A percentile compares a stretch with the other conserved stretches of the same genome.
Conservation (phyloP, 192 early-diverging fungal genomes). For the Borealophlyctis nickersoniae region DNA sequence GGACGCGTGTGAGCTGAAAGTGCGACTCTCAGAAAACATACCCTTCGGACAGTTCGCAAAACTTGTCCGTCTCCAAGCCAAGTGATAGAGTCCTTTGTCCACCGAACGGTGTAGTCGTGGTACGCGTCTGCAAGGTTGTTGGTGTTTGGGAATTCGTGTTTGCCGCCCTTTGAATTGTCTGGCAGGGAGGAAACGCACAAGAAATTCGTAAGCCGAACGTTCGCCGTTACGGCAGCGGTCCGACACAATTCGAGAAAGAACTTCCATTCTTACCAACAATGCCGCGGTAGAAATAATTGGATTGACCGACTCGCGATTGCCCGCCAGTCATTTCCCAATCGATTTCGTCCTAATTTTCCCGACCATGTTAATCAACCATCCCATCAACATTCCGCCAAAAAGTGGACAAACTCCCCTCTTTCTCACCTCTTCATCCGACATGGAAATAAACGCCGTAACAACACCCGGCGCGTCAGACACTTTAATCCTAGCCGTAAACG, state of each 20-base stretch:
- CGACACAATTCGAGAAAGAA: too few relatives aligned
- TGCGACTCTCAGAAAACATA: not conserved
- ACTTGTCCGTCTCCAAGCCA: conserved; percentile 25
- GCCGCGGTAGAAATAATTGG: conserved; percentile 38
- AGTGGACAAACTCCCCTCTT: too few relatives aligned
- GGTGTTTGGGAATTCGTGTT: conserved; percentile 3
- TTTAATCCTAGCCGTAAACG: conserved; percentile 15
- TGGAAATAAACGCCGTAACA: conserved; percentile 38
- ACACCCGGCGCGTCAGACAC: conserved; percentile 5
- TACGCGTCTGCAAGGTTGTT: not conserved
- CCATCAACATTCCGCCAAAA: not conserved
- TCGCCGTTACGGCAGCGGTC: too few relatives aligned
- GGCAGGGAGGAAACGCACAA: not conserved
- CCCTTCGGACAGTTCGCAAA: not conserved
- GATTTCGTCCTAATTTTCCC: conserved; percentile 37
- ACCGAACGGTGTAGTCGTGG: conserved; percentile 32
- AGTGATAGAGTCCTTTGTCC: conserved; percentile 29
- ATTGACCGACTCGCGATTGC: conserved; percentile 7
- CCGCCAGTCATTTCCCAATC: conserved; percentile 40
- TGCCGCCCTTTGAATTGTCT: conserved; percentile 13
- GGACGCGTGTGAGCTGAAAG: not conserved
- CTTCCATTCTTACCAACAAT: conserved; percentile 5
- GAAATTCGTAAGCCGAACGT: not conserved
- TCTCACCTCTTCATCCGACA: conserved; percentile 20
- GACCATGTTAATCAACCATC: not conserved